Evolutionary conservation across 2,329 filamentous ascomycete genomes (phyloP).

Genomic region (Furcasterigmium sp.): DNA sequence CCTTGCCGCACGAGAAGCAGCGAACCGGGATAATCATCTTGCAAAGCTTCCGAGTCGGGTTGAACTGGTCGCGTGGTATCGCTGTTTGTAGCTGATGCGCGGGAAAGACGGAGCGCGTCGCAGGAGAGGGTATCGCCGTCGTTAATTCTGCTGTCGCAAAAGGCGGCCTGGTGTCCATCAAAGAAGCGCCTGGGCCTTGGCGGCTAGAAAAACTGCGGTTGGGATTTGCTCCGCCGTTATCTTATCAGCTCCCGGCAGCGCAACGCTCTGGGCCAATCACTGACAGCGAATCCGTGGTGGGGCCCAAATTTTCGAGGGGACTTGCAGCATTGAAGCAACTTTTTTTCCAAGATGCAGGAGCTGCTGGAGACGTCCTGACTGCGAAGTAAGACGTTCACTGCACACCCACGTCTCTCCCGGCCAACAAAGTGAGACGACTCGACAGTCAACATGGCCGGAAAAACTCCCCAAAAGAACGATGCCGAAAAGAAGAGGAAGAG

Average conservation of each 20-base stretch:
- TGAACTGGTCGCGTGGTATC: background rate
- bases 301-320: conserved; percentile 14
- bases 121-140: background rate
- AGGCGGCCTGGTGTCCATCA: background rate
- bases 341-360: conserved; percentile 8
- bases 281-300: conserved; percentile 3
- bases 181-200: conserved; percentile 1
- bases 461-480: conserved; percentile 25
- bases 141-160: background rate
- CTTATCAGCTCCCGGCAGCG: conserved; percentile 10
- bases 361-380: conserved; percentile 1
- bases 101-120: background rate
- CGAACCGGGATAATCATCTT: conserved; percentile 98
- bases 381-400: background rate
- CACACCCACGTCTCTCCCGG: background rate
- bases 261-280: conserved; percentile 6
- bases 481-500: conserved; percentile 42
- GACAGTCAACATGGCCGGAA: conserved; percentile 26
- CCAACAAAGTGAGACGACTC: background rate
- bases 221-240: conserved; percentile 9
- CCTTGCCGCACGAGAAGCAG: conserved; percentile 99
- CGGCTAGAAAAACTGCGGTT: conserved; percentile 9
- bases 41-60: conserved; percentile 9
- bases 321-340: conserved; percentile 7
- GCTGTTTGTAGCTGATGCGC: background rate